Evolutionary conservation across 2,329 filamentous ascomycete species (phyloP).

Genomic region (Chrysosporium queenslandicum): DNA sequence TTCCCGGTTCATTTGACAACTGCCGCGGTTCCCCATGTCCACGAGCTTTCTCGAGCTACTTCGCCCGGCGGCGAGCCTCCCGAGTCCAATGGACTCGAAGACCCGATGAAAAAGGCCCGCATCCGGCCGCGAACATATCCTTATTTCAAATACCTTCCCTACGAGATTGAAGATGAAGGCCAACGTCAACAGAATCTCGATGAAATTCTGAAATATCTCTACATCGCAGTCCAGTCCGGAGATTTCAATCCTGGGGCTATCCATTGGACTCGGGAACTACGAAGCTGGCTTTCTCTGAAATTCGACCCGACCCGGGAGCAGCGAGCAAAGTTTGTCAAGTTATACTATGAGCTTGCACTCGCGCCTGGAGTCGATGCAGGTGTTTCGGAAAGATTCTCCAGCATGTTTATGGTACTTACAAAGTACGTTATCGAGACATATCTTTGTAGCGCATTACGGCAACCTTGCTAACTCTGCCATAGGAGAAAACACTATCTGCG

Average conservation of each 20-base stretch:
- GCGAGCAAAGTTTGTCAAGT: constrained; percentile 69
- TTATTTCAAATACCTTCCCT: constrained; percentile 84
- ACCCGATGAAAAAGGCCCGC: constrained; percentile 54
- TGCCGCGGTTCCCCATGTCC: constrained; percentile 20
- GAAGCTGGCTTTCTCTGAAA: constrained; percentile 91
- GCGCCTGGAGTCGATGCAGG: constrained; percentile 77
- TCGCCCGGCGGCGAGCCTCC: constrained; percentile 56
- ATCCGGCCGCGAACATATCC: constrained; percentile 75
- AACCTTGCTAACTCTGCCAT: constrained; percentile 17
- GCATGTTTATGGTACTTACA: constrained; percentile 93
- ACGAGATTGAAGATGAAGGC: constrained; percentile 68
- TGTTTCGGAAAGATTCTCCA: constrained; percentile 80
- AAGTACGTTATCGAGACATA: constrained; percentile 53
- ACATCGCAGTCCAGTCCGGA: constrained; percentile 80
- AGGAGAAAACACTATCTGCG: constrained; percentile 94
- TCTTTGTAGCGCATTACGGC: not conserved
- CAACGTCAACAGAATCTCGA: constrained; percentile 69
- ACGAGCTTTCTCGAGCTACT: constrained; percentile 68
- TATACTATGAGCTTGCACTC: constrained; percentile 89
- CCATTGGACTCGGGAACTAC: constrained; percentile 94
- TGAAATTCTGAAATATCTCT: constrained; percentile 86
- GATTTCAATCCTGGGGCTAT: constrained; percentile 89
- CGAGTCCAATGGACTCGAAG: constrained; percentile 39
- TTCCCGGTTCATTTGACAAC: constrained; percentile 13
- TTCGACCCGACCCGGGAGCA: constrained; percentile 87